These are phyloP conservation scores for Aulographum hederae DNA, from an alignment of 2,329 filamentous ascomycete species.

Conservation along the genomic window DNA sequence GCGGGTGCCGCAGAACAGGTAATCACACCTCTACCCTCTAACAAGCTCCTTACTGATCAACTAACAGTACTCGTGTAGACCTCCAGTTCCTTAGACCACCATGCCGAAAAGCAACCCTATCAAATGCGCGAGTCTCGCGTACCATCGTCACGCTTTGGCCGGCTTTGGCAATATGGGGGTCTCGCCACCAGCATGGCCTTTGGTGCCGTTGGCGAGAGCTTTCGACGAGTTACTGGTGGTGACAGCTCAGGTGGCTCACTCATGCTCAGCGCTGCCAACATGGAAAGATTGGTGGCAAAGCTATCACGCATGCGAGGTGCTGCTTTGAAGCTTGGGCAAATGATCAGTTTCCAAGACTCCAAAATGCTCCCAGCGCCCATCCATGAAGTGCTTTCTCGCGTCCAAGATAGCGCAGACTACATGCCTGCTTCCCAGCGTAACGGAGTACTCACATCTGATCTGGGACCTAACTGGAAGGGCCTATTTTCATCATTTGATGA, in stretches of 20 bases:
- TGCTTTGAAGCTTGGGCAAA: constrained; percentile 90
- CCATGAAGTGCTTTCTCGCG: constrained; percentile 76
- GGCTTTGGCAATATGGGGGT: constrained; percentile 88
- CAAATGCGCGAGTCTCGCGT: constrained; percentile 77
- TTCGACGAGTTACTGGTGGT: constrained; percentile 61
- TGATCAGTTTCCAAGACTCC: constrained; percentile 95
- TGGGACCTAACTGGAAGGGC: constrained; percentile 70
- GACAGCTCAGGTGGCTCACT: constrained; percentile 44
- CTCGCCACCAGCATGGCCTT: constrained; percentile 91
- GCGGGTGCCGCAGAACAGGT: constrained; percentile 11
- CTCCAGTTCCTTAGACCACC: constrained; percentile 7
- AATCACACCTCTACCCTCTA: constrained; percentile 6
- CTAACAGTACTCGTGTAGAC: constrained; percentile 25
- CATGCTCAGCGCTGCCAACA: constrained; percentile 74
- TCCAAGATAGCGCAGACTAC: constrained; percentile 93
- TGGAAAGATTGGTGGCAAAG: constrained; percentile 83
- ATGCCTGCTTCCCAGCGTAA: constrained; percentile 93
- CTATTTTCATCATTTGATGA: constrained; percentile 77
- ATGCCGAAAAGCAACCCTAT: too few relatives aligned
- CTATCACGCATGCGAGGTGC: constrained; percentile 92
- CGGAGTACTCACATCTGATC: constrained; percentile 58
- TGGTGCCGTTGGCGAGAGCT: constrained; percentile 68
- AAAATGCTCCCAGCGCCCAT: constrained; percentile 84
- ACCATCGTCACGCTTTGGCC: constrained; percentile 68
- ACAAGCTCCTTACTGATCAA: constrained; percentile 23